These are phyloP conservation scores for Pharnaceum exiguum DNA, from an alignment of 148 eudicot species.

Conservation along the genomic window DNA sequence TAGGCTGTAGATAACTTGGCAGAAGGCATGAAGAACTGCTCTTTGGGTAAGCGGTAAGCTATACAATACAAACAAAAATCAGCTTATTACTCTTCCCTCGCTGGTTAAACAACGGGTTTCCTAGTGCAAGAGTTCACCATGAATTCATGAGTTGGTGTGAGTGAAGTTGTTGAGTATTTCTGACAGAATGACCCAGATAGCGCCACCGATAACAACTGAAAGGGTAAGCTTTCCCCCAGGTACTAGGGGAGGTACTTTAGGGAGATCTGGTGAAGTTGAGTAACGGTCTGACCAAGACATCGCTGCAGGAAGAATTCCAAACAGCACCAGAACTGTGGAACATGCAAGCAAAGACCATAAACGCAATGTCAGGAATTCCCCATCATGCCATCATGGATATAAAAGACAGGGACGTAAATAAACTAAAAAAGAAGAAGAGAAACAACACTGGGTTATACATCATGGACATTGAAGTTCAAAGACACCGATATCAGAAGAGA, in stretches of 20 bases:
- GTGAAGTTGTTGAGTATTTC: slow-evolving; percentile 55
- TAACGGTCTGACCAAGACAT: slow-evolving; percentile 93
- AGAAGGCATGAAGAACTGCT: too few relatives aligned
- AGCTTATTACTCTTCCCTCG: too few relatives aligned
- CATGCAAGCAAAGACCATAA: neutral
- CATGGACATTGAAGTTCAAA: neutral
- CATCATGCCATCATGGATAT: too few relatives aligned
- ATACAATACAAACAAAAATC: too few relatives aligned
- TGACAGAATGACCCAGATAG: slow-evolving; percentile 55
- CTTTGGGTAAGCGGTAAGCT: too few relatives aligned
- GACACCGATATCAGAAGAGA: neutral
- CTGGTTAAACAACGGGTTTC: too few relatives aligned
- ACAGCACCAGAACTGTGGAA: slow-evolving; percentile 67
- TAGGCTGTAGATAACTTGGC: too few relatives aligned
- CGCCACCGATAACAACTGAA: slow-evolving; percentile 62
- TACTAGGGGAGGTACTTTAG: slow-evolving; percentile 46
- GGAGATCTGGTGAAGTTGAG: slow-evolving; percentile 34
- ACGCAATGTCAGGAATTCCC: too few relatives aligned
- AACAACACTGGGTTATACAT: neutral
- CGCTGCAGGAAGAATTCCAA: slow-evolving; percentile 87
- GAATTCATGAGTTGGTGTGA: slow-evolving; percentile 4
- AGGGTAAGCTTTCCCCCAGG: slow-evolving; percentile 87
- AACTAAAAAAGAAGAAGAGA: neutral
- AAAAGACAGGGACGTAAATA: too few relatives aligned
- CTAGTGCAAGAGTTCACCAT: neutral